phyloP scores from a whole-genome alignment of 2,329 filamentous ascomycete species.

The Trichophyton benhamiae region DNA sequence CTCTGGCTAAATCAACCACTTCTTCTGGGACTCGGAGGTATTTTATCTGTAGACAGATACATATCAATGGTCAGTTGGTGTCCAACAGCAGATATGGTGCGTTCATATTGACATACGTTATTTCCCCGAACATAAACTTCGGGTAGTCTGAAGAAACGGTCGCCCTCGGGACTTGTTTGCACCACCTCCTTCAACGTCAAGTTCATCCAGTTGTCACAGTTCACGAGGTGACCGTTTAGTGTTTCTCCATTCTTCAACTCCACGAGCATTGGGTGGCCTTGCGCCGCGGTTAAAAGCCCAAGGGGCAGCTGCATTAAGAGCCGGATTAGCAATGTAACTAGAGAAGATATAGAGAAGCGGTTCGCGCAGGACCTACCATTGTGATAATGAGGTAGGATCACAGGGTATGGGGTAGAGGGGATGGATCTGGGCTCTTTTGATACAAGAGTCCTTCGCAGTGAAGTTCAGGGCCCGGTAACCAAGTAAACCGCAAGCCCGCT shows the following conservation, averaged over 20 bases:
- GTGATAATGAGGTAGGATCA: background rate
- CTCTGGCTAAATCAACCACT: conserved; percentile 86
- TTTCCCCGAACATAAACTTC: conserved; percentile 97
- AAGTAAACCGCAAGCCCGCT: background rate
- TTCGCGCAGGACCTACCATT: background rate
- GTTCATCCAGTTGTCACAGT: conserved; percentile 99
- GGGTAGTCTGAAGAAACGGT: conserved; percentile 81
- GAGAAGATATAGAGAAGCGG: background rate
- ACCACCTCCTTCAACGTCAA: conserved; percentile 93
- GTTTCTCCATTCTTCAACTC: conserved; percentile 97
- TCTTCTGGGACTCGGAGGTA: conserved; percentile 93
- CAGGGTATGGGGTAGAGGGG: background rate
- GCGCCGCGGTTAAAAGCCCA: conserved; percentile 83
- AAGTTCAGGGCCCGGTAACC: background rate
- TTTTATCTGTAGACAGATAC: conserved; percentile 60
- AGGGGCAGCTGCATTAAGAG: conserved; percentile 43
- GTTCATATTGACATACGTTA: conserved; percentile 53
- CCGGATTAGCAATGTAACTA: background rate
- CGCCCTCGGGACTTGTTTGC: conserved; percentile 87
- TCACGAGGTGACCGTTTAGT: conserved; percentile 87
- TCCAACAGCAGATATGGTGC: background rate
- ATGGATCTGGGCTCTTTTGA: background rate
- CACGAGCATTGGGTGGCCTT: conserved; percentile 95
- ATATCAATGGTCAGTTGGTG: background rate
- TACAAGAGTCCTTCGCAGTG: background rate